phyloP scores from a whole-genome alignment of 345 rosid species.

The Arabis alpina region DNA sequence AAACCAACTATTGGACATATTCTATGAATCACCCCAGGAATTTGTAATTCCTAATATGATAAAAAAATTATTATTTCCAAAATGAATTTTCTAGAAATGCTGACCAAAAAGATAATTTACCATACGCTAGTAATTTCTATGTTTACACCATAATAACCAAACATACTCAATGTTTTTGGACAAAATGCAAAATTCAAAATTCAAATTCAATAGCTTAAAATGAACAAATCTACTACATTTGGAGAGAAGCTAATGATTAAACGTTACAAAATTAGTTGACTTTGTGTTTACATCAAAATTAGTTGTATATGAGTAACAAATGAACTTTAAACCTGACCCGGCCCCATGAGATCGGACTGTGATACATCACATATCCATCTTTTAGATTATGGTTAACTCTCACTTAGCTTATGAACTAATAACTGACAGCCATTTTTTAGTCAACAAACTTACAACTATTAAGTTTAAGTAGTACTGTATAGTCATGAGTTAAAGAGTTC shows the following conservation, averaged over 20 bases:
- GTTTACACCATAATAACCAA: background rate
- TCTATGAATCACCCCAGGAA: background rate
- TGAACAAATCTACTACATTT: background rate
- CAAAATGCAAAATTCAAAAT: background rate
- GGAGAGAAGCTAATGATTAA: too few relatives aligned
- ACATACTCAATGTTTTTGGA: background rate
- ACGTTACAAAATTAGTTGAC: too few relatives aligned
- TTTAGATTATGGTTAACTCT: too few relatives aligned
- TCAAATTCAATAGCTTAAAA: background rate
- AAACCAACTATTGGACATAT: background rate
- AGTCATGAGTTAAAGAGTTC: too few relatives aligned
- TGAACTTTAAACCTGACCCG: background rate
- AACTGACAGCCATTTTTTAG: too few relatives aligned
- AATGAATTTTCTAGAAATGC: background rate
- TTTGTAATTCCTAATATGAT: background rate
- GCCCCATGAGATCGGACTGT: too few relatives aligned
- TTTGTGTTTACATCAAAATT: background rate
- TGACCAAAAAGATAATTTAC: background rate
- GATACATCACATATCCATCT: too few relatives aligned
- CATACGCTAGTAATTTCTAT: background rate
- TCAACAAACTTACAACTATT: too few relatives aligned
- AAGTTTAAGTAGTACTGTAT: too few relatives aligned
- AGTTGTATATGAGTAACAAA: background rate
- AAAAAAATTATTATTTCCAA: background rate
- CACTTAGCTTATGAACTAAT: too few relatives aligned